Evolutionary conservation across 805 yeast species (phyloP), one percentile per base, ranked within the genome.

Genomic region (Alloascoidea hylecoeti): DNA sequence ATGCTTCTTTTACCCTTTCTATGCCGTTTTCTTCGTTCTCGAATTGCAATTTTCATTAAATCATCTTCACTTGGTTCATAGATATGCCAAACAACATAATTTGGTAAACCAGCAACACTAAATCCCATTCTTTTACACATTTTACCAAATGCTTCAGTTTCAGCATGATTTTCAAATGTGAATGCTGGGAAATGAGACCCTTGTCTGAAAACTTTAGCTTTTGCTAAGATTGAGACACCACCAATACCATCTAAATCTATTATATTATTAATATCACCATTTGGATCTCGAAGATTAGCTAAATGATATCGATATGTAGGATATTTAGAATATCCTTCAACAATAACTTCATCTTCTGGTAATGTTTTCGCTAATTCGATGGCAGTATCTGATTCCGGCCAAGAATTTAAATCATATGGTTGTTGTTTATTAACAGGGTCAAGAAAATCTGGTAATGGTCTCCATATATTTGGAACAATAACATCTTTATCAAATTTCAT

Each of bases 51-150:
- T 23, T 23, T 23, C 13, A 23, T 71, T 56, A 88, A 66, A 63
- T 89, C 97, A 56, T 88, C 96, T 17, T 78, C 74, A 15, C 94
- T 80, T 17, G 97, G 97, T 63, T 89, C 97, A 58, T 89, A 89
- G 46, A 84, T 78, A 57, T 86, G 96, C 97, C 97, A 89, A 39
- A 89, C 80, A 23, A 85, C 94, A 55, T 89, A 89, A 60, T 89
- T 96, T 9, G 96, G 94, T 48, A 89, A 66, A 0, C 97, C 97
- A 43, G 78, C 69, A 16, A 89, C 96, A 16, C 77, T 66, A 55
- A 71, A 83, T 3, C 89, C 88, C 95, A 89, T 84, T 44, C 78
- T 65, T 47, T 83, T 78, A 48, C 84, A 74, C 66, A 89, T 67
- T 53, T 83, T 86, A 35, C 95, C 94, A 58, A 84, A 84, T 16